Evolutionary conservation across 257 asterid genomes (phyloP).

Genomic region (Penstemon barbatus): DNA sequence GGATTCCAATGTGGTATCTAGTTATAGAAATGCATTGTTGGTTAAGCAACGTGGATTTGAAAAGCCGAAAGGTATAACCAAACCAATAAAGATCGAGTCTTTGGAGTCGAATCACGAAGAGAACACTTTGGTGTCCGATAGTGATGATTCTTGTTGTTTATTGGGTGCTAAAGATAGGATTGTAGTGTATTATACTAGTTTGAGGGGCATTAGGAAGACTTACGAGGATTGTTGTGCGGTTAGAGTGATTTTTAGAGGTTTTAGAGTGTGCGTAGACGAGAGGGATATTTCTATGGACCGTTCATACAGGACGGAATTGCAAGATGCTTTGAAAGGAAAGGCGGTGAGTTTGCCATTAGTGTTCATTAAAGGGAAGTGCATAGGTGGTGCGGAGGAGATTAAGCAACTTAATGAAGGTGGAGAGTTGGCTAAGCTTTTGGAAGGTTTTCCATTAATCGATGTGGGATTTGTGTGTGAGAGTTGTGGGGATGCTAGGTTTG

Average conservation of each 20-base stretch:
- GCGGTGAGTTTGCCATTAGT: constrained; percentile 67
- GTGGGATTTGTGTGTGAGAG: constrained; percentile 58
- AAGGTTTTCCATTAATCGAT: constrained; percentile 57
- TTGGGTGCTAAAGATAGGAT: constrained; percentile 48
- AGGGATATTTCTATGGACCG: constrained; percentile 90
- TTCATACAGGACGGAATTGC: constrained; percentile 71
- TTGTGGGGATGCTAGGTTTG: constrained; percentile 90
- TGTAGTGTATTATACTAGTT: constrained; percentile 72
- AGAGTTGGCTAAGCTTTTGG: constrained; percentile 59
- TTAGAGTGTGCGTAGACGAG: constrained; percentile 73
- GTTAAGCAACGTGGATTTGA: constrained; percentile 43
- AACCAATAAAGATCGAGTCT: constrained; percentile 21
- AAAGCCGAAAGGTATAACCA: constrained; percentile 24
- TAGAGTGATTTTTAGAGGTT: constrained; percentile 66
- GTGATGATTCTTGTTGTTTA: constrained; percentile 40
- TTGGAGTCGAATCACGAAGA: constrained; percentile 22
- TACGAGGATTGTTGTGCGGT: constrained; percentile 76
- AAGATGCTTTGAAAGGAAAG: constrained; percentile 56
- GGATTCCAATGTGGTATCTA: constrained; percentile 44
- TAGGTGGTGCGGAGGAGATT: constrained; percentile 84
- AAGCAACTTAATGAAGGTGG: constrained; percentile 75
- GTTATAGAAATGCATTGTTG: constrained; percentile 40
- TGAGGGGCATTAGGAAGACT: constrained; percentile 88
- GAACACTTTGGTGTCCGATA: constrained; percentile 22
- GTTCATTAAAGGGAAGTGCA: constrained; percentile 61